Conservation (phyloP, 192 early-diverging fungal species). For the Umbelopsis sp. region DNA sequence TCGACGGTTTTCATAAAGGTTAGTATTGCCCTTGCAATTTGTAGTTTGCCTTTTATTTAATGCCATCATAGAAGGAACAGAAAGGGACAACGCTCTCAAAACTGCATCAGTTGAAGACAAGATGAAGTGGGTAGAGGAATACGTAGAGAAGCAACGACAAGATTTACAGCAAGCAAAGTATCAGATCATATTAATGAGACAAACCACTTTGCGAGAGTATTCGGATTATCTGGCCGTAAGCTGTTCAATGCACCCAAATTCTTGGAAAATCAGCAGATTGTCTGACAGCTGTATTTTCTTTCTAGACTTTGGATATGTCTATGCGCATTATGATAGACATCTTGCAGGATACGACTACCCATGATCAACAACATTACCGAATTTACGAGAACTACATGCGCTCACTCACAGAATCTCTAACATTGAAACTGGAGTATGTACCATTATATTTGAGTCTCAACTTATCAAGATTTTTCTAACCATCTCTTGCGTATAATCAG, state of each 20-base stretch:
- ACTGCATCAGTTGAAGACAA: no score
- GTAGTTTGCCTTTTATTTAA: no score
- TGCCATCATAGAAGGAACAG: no score
- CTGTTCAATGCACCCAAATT: no score
- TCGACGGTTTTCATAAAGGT: neutral
- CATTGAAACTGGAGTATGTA: slow-evolving; percentile 4
- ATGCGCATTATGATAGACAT: neutral
- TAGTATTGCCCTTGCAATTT: neutral
- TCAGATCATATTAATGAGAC: no score
- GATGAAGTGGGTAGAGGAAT: no score
- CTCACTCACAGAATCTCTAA: neutral
- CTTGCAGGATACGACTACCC: neutral
- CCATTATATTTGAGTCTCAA: neutral
- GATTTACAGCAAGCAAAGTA: no score
- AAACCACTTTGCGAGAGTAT: no score
- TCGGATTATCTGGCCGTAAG: no score
- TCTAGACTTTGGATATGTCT: neutral
- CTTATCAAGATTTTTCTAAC: no score
- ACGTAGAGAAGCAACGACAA: no score
- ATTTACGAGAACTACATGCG: slow-evolving; percentile 1
- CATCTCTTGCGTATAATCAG: neutral
- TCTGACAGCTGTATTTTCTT: neutral
- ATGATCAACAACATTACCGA: neutral
- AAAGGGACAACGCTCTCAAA: no score
- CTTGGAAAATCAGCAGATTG: neutral